Evolutionary conservation across 768 basidiomycete genomes (phyloP), one percentile per base, ranked within the genome.

Genomic region (Leucocoprinus birnbaumii): DNA sequence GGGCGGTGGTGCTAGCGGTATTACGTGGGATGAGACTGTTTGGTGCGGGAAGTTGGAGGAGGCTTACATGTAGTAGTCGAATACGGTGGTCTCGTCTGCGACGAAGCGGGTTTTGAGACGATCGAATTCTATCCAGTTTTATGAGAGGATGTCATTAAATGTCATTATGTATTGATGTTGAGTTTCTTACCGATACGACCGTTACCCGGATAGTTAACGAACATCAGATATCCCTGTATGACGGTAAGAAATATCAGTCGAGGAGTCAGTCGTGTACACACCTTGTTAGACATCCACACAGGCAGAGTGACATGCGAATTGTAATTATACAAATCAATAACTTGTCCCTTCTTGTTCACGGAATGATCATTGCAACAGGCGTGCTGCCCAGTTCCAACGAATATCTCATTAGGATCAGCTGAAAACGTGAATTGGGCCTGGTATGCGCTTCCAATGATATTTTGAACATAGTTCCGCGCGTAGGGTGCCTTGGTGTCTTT

Each of bases 281-380:
- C 70, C 61, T 71, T 73, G 62, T 69, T 70, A 11, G 71, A 71
- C 69, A 71, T 73, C 52, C 69, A 70, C 22, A 73, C 61, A 2
- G 71, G 71, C 10, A 73, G 45, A 10, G 70, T 64, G 18, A 70
- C 68, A 55, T 71, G 68, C 2, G 70, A 71, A 50, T 73, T 72
- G 52, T 62, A 73, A 47, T 72, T 72, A 31, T 71, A 66, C 18
- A 73, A 52, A 55, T 73, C 71, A 16, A 72, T 63, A n/a, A 68
- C 66, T 48, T 73, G 69, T 2, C 70, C 67, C 62, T 73, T 73
- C 63, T 72, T 71, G 56, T 72, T 72, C 2, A 73, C 66, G 0
- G 68, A 63, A 53, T 71, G 60, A 47, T 72, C 71, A 13, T 64
- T 67, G 56, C 71, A 73, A 55, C 71, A 72, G 9, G 71, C 65